Evolutionary conservation across 75 land plant genomes (phyloP).

Genomic region (Sequoia sempervirens): DNA sequence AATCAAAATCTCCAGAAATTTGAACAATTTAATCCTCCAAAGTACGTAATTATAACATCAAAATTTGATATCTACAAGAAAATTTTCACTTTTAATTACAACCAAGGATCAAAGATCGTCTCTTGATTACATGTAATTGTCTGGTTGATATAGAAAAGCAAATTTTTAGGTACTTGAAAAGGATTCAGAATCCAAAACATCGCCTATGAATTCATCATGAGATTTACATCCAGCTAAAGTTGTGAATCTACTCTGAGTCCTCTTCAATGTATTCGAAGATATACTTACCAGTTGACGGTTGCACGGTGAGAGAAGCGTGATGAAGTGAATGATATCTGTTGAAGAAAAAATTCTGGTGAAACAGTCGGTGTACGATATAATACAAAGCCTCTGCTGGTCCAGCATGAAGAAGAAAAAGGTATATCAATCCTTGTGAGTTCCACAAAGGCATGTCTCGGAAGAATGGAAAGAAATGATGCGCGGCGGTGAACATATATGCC

Average conservation of each 20-base stretch:
- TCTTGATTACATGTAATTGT: no score
- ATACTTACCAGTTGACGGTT: constrained; percentile 45
- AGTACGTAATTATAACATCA: not conserved
- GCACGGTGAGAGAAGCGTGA: constrained; percentile 37
- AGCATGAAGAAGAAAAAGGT: constrained; percentile 32
- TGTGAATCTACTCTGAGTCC: not conserved
- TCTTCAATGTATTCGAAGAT: not conserved
- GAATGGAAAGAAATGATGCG: constrained; percentile 24
- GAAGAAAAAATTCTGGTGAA: constrained; percentile 38
- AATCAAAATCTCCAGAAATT: no score
- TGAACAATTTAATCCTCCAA: not conserved
- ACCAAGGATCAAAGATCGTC: not conserved
- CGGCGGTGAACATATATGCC: constrained; percentile 21
- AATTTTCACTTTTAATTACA: not conserved
- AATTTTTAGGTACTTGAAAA: not conserved
- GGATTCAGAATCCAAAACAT: not conserved
- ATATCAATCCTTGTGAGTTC: constrained; percentile 24
- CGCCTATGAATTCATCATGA: not conserved
- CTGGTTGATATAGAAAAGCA: no score
- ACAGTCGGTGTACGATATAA: constrained; percentile 45
- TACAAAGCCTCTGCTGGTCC: constrained; percentile 44
- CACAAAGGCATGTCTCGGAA: constrained; percentile 31
- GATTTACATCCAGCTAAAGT: not conserved
- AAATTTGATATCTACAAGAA: not conserved
- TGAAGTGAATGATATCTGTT: constrained; percentile 33